phyloP scores from a whole-genome alignment of 768 basidiomycete genomes.

The Naematelia encephala region DNA sequence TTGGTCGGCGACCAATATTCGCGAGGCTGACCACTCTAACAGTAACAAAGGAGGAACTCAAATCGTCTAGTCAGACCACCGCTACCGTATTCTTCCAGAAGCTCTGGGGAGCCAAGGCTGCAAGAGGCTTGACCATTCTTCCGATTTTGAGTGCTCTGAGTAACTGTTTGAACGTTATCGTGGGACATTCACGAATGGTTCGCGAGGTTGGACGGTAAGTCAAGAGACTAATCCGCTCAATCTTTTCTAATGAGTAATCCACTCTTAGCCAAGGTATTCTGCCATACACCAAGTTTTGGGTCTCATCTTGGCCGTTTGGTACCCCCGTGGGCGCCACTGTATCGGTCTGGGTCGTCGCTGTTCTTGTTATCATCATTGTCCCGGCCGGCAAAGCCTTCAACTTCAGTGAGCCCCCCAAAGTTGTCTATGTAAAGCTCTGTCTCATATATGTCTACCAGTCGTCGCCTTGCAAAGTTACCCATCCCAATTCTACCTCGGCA shows the following conservation, averaged over 20 bases:
- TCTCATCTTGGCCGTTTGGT: constrained; percentile 67
- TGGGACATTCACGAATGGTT: constrained; percentile 56
- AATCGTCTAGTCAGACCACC: constrained; percentile 15
- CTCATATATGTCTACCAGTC: constrained; percentile 36
- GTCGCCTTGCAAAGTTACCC: constrained; percentile 28
- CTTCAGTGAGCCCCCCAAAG: constrained; percentile 59
- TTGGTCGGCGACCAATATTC: not conserved
- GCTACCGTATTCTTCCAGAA: constrained; percentile 31
- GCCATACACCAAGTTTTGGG: constrained; percentile 63
- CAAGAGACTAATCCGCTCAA: not conserved
- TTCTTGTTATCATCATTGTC: constrained; percentile 57
- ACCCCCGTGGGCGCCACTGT: constrained; percentile 65
- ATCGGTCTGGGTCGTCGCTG: constrained; percentile 62
- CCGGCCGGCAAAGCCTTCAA: constrained; percentile 73
- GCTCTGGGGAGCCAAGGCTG: constrained; percentile 33
- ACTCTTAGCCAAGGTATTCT: constrained; percentile 57
- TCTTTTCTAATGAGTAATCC: not conserved
- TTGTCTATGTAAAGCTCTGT: constrained; percentile 43
- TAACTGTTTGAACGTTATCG: constrained; percentile 22
- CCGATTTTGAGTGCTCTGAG: constrained; percentile 28
- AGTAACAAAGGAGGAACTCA: constrained; percentile 24
- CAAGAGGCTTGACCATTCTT: constrained; percentile 24
- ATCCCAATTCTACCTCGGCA: constrained; percentile 37
- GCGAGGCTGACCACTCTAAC: not conserved
- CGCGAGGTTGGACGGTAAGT: constrained; percentile 54